phyloP scores from a whole-genome alignment of 148 eudicot genomes.

The Vaccinium vitisidaea region DNA sequence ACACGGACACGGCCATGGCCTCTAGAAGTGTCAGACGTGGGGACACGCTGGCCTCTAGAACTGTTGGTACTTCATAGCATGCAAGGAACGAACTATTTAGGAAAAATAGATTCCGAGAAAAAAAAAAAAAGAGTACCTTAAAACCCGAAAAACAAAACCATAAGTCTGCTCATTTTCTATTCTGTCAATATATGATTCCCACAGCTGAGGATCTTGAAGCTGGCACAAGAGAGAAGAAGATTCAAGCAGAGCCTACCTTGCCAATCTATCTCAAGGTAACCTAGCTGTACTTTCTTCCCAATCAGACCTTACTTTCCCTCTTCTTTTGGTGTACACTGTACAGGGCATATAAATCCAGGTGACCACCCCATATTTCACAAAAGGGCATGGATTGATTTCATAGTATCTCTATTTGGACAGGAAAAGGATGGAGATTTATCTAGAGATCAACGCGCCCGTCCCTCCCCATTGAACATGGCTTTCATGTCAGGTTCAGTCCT shows the following conservation, averaged over 20 bases:
- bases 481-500: constrained; percentile 77
- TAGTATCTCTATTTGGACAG: constrained; percentile 53
- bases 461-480: constrained; percentile 42
- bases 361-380: constrained; percentile 19
- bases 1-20: no score
- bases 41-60: no score
- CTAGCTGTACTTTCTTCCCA: neutral
- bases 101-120: no score
- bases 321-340: neutral
- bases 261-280: constrained; percentile 85
- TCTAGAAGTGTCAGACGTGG: no score
- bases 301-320: neutral
- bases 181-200: constrained; percentile 15
- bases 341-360: constrained; percentile 7
- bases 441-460: constrained; percentile 37
- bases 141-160: neutral
- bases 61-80: neutral
- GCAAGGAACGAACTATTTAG: neutral
- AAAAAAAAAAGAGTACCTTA: no score
- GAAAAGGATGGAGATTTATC: constrained; percentile 42
- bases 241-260: constrained; percentile 79
- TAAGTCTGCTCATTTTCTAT: neutral
- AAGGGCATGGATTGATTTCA: constrained; percentile 21
- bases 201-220: constrained; percentile 95
- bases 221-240: constrained; percentile 52